Evolutionary conservation across 2,329 filamentous ascomycete species (phyloP), one percentile per base, ranked within the genome.

Genomic region (Colletotrichum sp.): DNA sequence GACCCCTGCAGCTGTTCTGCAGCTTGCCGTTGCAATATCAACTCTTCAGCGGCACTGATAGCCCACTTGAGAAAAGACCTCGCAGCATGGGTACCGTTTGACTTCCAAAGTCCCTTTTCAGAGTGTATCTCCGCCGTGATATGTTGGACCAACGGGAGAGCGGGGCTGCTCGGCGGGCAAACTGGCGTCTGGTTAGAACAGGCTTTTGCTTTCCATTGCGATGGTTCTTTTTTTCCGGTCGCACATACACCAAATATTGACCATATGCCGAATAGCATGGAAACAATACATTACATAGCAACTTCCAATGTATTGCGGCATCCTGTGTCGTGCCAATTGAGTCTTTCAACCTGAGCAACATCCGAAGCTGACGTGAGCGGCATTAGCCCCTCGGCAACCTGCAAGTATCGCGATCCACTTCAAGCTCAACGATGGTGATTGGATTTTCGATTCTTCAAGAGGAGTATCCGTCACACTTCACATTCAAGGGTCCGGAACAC

Each of bases 1-100:
- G 43, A 51, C 43, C n/a, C n/a, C 43, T 51, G 43, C 43, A 51
- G 43, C n/a, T 1, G 21, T 21, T 51, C n/a, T 21, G 43, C 43
- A 51, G 1, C 43, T 51, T 24, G 43, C n/a, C n/a, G 43, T 51
- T 24, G n/a, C 43, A 51, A 51, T 51, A 21, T 51, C n/a, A n/a
- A 21, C 43, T 51, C 43, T 51, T 51, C 43, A 51, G 43, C 43
- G 43, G 43, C 43, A 51, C 43, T 51, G 43, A 51, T 51, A 51
- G 2, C 43, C 43, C 43, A 51, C n/a, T 51, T 51, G n/a, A 51
- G 43, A 51, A 51, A 51, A 51, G 43, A 51, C 43, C n/a, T 51
- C 43, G 2, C 12, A 51, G 43, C 13, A 4, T 51, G 43, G 43
- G 43, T 51, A 21, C 6, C 43, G 6, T 21, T 51, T 1, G 43